Percentiles rank a stretch among this genome's conserved stretches.
These are phyloP conservation scores for Camelina sativa DNA, from an alignment of 345 rosid species.

Conservation along the genomic window DNA sequence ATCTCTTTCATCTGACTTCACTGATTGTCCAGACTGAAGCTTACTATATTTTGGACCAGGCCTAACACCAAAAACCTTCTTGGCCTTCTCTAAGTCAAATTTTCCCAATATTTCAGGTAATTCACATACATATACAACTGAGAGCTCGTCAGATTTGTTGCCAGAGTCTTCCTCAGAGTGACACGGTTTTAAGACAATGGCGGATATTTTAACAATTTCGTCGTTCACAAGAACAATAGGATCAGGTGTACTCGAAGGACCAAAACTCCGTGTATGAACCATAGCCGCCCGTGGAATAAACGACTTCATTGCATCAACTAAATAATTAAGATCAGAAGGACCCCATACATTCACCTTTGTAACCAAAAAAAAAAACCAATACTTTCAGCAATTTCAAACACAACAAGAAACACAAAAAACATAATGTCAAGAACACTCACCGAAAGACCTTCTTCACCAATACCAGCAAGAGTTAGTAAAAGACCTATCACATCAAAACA, in stretches of 20 bases:
- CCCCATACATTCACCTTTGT: conserved; percentile 93
- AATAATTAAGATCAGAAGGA: conserved; percentile 86
- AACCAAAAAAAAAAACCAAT: conserved; percentile 7
- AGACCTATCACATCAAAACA: conserved; percentile 57
- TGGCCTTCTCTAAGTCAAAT: conserved; percentile 82
- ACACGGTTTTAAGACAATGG: conserved; percentile 59
- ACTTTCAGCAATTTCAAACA: conserved; percentile 14
- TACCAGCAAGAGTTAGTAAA: conserved; percentile 86
- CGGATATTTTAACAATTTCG: conserved; percentile 88
- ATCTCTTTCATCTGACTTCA: conserved; percentile 69
- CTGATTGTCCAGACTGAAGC: conserved; percentile 84
- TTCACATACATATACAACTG: conserved; percentile 88
- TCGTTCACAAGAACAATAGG: conserved; percentile 71
- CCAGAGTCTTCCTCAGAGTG: conserved; percentile 45
- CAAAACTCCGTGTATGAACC: conserved; percentile 91
- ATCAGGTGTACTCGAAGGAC: conserved; percentile 53
- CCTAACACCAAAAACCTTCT: conserved; percentile 66
- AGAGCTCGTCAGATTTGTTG: conserved; percentile 70
- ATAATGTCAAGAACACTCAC: conserved; percentile 55
- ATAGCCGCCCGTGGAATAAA: conserved; percentile 96
- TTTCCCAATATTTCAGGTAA: conserved; percentile 84
- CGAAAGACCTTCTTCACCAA: conserved; percentile 90
- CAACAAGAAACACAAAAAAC: not conserved
- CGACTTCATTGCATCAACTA: conserved; percentile 91
- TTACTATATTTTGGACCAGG: conserved; percentile 82